A percentile compares a stretch with the other conserved stretches of the same genome.
Conservation (phyloP, 1,139 yeast genomes). For the Ogataea hybrid region DNA sequence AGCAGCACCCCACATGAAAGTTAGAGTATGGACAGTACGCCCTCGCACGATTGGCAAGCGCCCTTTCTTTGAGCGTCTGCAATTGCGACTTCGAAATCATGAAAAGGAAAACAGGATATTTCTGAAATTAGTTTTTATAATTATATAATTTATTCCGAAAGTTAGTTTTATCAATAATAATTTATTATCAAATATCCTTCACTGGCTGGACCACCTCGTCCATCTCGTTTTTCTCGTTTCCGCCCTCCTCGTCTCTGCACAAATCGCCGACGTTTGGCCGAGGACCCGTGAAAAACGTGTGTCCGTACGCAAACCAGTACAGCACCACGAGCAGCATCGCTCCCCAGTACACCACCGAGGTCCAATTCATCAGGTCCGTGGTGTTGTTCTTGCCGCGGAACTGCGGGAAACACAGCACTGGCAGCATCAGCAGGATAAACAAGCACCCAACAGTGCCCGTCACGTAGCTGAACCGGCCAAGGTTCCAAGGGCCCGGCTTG, state of each 20-base stretch:
- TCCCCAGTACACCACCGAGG: conserved; percentile 65
- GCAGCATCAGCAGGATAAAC: conserved; percentile 59
- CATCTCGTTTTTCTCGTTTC: conserved; percentile 2
- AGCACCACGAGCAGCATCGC: conserved; percentile 51
- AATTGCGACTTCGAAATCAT: background rate
- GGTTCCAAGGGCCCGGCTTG: conserved; percentile 67
- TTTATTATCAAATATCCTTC: too few species aligned
- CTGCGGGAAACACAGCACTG: conserved; percentile 65
- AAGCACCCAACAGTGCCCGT: conserved; percentile 43
- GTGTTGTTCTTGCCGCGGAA: conserved; percentile 44
- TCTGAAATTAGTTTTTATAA: too few species aligned
- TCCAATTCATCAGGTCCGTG: conserved; percentile 65
- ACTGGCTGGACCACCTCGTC: conserved; percentile 1
- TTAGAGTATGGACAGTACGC: conserved; percentile 85
- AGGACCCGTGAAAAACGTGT: conserved; percentile 66
- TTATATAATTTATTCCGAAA: too few species aligned
- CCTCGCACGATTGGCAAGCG: conserved; percentile 41
- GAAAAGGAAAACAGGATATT: background rate
- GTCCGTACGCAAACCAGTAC: conserved; percentile 59
- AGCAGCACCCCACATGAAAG: conserved; percentile 82
- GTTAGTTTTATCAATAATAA: too few species aligned
- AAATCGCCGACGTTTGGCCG: conserved; percentile 47
- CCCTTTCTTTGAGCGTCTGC: conserved; percentile 17
- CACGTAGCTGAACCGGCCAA: conserved; percentile 54
- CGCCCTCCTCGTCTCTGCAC: conserved; percentile 23